Conservation (phyloP, 306 rosid genomes). For the Trifolium repens region DNA sequence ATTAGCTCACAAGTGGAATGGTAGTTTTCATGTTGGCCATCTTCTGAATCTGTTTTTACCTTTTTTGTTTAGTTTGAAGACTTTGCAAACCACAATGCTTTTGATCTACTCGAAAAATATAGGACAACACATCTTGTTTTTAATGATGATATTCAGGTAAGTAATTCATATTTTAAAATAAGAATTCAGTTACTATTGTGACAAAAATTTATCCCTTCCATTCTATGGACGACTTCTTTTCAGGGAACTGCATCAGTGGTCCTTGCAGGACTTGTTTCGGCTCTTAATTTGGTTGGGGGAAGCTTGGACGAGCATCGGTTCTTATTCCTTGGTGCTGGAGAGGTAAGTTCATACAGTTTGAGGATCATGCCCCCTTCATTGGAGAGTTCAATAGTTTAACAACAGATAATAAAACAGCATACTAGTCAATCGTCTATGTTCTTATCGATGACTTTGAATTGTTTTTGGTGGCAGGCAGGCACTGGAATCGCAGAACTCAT, state of each 20-base stretch:
- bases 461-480: constrained; percentile 83
- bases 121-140: constrained; percentile 94
- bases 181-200: constrained; percentile 11
- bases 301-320: constrained; percentile 76
- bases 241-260: constrained; percentile 99
- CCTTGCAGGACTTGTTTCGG: constrained; percentile 86
- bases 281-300: constrained; percentile 76
- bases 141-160: constrained; percentile 94
- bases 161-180: constrained; percentile 15
- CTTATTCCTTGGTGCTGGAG: constrained; percentile 98
- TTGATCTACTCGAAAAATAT: constrained; percentile 83
- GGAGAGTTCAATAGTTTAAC: constrained; percentile 19
- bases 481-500: constrained; percentile 97
- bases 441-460: constrained; percentile 45
- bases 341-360: constrained; percentile 53
- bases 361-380: constrained; percentile 11
- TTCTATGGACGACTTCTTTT: constrained; percentile 29
- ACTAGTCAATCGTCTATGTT: constrained; percentile 9
- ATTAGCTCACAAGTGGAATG: background rate
- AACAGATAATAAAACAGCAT: background rate
- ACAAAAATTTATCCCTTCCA: constrained; percentile 10
- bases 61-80: constrained; percentile 79
- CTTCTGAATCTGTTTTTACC: constrained; percentile 42
- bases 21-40: constrained; percentile 9
- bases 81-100: constrained; percentile 99